Conservation (phyloP, 2,329 filamentous ascomycete genomes). For the Apiospora pterosperma region DNA sequence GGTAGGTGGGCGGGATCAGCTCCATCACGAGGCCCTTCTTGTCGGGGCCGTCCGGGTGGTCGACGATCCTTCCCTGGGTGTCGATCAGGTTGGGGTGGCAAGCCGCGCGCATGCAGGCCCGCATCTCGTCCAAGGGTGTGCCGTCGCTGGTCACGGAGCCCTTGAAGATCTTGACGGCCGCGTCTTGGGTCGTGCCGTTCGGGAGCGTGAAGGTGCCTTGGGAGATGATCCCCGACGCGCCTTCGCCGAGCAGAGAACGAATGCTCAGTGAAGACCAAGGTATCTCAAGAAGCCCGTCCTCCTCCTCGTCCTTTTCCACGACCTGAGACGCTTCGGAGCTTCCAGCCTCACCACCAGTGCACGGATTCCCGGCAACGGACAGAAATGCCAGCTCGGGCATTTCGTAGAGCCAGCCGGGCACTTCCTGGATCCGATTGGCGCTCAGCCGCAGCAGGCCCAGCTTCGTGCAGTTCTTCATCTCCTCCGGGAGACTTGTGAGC, state of each 20-base stretch:
- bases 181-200: slow-evolving; percentile 26
- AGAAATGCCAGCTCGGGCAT: slow-evolving; percentile 44
- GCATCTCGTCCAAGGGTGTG: slow-evolving; percentile 46
- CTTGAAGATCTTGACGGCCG: slow-evolving; percentile 47
- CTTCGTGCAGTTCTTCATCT: slow-evolving; percentile 41
- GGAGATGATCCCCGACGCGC: slow-evolving; percentile 44
- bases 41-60: slow-evolving; percentile 28
- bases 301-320: slow-evolving; percentile 15
- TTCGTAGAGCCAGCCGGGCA: slow-evolving; percentile 41
- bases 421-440: slow-evolving; percentile 33
- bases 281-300: slow-evolving; percentile 19
- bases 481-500: slow-evolving; percentile 34
- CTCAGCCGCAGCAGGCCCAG: slow-evolving; percentile 41
- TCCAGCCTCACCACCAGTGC: slow-evolving; percentile 21
- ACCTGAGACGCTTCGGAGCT: slow-evolving; percentile 6
- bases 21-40: slow-evolving; percentile 40
- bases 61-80: slow-evolving; percentile 39
- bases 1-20: slow-evolving; percentile 40
- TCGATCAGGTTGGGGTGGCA: slow-evolving; percentile 43
- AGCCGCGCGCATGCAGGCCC: slow-evolving; percentile 41
- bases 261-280: slow-evolving; percentile 38
- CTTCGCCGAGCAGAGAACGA: slow-evolving; percentile 38
- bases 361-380: slow-evolving; percentile 46
- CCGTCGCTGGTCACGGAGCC: slow-evolving; percentile 45
- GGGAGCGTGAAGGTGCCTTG: slow-evolving; percentile 31